Base-by-base conservation (phyloP, 2,329 filamentous ascomycete species). In the Atkinsonella texensis region DNA sequence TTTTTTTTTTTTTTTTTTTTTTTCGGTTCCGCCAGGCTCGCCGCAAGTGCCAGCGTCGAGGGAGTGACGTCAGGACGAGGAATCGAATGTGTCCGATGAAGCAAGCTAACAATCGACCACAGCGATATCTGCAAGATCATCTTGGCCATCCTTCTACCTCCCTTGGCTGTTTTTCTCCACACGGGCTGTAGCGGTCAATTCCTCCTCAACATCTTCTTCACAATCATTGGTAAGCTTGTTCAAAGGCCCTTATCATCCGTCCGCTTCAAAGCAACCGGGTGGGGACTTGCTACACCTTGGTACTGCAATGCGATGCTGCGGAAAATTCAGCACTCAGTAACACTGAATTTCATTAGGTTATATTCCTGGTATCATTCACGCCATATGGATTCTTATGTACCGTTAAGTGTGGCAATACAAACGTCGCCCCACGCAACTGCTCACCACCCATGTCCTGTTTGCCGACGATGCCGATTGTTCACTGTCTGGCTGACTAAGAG, bases 91-190 rank as follows among this genome's bases (percentile, higher is more conserved):
- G 18, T 46, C 28, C 20, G 15, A 39, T 38, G 35, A 20, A 38
- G 47, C 17, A 43, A 32, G 35, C n/a, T 46, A 41, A 43, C 13
- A 41, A 11, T 18, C 2, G n/a, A 20, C 13, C 49, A 47, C 49
- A 72, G 69, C 62, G 77, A 81, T 58, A 80, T 81, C 60, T 78
- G 74, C 77, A 81, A 81, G 71, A 80, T 81, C 76, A 79, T 95
- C 72, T 79, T 95, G 73, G 89, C 89, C 76, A 76, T 95, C 76
- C 74, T 95, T 74, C 81, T 95, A 58, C 89, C 89, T 52, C 89
- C 89, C 67, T 73, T 95, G 52, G 89, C 89, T 74, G 89, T 95
- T 68, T 93, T 95, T 80, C 86, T 95, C 60, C 89, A 95, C 84
- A 83, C 85, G 61, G 89, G 89, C 63, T 95, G 89, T 74, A 84